phyloP scores from a whole-genome alignment of 2,329 filamentous ascomycete species.

The Alternaria consortialis region DNA sequence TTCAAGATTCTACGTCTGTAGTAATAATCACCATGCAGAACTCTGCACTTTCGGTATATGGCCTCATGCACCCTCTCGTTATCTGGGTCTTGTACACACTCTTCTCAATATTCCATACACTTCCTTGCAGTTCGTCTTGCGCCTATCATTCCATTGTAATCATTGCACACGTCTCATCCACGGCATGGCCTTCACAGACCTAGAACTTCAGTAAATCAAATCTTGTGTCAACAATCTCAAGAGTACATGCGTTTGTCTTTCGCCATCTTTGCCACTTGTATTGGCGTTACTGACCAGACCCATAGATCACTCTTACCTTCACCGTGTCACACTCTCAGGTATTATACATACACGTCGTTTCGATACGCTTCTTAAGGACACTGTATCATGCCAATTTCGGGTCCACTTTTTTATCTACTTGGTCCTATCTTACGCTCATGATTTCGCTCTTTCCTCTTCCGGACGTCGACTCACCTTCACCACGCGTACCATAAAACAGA shows the following conservation, averaged over 20 bases:
- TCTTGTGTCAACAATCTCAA: not conserved
- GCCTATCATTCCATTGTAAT: not conserved
- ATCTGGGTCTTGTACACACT: not conserved
- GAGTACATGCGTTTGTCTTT: not conserved
- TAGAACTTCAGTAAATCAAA: not conserved
- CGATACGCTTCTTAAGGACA: not conserved
- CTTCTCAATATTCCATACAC: not conserved
- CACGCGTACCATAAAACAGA: conserved; percentile 3
- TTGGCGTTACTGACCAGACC: not conserved
- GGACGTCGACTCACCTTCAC: conserved; percentile 8
- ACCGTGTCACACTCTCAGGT: not conserved
- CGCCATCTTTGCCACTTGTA: not conserved
- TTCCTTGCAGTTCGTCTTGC: not conserved
- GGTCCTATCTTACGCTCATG: not conserved
- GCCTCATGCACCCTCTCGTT: not conserved
- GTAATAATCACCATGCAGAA: not conserved
- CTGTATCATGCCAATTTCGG: not conserved
- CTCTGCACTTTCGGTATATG: not conserved
- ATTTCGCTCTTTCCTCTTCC: conserved; percentile 2
- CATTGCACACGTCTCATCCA: not conserved
- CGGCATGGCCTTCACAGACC: not conserved
- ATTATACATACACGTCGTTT: not conserved
- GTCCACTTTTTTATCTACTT: not conserved
- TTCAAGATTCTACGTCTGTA: not conserved
- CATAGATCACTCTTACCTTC: not conserved